These are phyloP conservation scores for Metarhizium guizhouense DNA, from an alignment of 2,329 filamentous ascomycete genomes.

Conservation along the genomic window DNA sequence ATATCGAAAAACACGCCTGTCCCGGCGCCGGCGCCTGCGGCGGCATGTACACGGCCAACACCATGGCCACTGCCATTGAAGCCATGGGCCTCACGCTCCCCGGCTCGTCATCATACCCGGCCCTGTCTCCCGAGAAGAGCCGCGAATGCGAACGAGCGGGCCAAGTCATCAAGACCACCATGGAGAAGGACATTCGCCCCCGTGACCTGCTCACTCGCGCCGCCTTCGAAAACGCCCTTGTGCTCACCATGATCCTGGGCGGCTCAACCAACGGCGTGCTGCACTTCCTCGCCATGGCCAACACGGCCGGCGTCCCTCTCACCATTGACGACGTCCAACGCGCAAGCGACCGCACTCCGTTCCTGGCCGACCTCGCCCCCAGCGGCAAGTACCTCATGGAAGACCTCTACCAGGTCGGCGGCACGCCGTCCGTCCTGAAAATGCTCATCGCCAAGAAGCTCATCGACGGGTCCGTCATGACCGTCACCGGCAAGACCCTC, in stretches of 20 bases:
- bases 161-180: constrained; percentile 66
- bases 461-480: constrained; percentile 69
- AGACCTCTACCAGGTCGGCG: constrained; percentile 78
- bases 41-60: constrained; percentile 88
- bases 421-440: constrained; percentile 79
- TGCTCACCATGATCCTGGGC: constrained; percentile 86
- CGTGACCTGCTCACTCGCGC: constrained; percentile 70
- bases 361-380: constrained; percentile 78
- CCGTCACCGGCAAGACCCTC: constrained; percentile 76
- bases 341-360: constrained; percentile 73
- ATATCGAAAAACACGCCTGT: constrained; percentile 73
- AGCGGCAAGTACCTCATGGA: constrained; percentile 81
- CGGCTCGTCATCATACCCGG: constrained; percentile 76
- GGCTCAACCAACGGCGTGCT: constrained; percentile 84
- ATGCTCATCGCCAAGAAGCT: constrained; percentile 67
- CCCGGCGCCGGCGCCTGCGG: constrained; percentile 56
- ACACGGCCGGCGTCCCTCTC: constrained; percentile 68
- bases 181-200: constrained; percentile 76
- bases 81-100: constrained; percentile 80
- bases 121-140: constrained; percentile 71
- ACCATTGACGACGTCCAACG: constrained; percentile 76
- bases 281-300: constrained; percentile 85
- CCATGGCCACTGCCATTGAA: constrained; percentile 83
- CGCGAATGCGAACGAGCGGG: constrained; percentile 79
- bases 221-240: constrained; percentile 80